Percentiles rank a stretch among this genome's conserved stretches.
Evolutionary conservation across 2,329 filamentous ascomycete species (phyloP).

Genomic region (Exophiala calicioides): DNA sequence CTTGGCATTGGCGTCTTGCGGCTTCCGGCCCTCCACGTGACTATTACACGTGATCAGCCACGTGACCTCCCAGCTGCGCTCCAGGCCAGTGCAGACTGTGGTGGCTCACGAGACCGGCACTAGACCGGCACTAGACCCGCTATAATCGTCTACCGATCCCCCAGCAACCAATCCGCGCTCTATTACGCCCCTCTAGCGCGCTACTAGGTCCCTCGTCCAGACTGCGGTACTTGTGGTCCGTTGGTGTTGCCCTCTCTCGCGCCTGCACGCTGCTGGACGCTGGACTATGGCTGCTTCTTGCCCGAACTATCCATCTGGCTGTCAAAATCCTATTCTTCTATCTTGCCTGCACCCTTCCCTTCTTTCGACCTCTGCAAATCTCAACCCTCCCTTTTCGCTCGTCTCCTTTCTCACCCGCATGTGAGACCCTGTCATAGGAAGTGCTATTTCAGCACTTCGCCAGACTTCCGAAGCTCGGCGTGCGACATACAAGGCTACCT

Average conservation of each 20-base stretch:
- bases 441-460: conserved; percentile 26
- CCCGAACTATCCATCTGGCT: conserved; percentile 14
- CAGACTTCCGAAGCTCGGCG: conserved; percentile 12
- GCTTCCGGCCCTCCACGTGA: no score
- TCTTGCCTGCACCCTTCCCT: conserved; percentile 26
- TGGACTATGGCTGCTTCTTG: conserved; percentile 20
- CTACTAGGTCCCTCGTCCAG: no score
- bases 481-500: conserved; percentile 23
- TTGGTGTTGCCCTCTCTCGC: background rate
- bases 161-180: no score
- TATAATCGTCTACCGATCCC: no score
- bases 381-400: conserved; percentile 11
- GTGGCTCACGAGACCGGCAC: no score
- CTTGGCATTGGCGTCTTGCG: no score
- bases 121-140: no score
- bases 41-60: no score
- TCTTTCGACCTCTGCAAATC: conserved; percentile 28
- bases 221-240: background rate
- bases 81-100: no score
- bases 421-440: conserved; percentile 16
- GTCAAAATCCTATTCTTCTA: conserved; percentile 19
- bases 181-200: no score
- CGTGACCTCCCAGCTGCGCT: no score
- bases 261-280: background rate
- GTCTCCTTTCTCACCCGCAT: conserved; percentile 15